Conservation (phyloP, 1,284 basidiomycete species). For the Flammula alnicola region DNA sequence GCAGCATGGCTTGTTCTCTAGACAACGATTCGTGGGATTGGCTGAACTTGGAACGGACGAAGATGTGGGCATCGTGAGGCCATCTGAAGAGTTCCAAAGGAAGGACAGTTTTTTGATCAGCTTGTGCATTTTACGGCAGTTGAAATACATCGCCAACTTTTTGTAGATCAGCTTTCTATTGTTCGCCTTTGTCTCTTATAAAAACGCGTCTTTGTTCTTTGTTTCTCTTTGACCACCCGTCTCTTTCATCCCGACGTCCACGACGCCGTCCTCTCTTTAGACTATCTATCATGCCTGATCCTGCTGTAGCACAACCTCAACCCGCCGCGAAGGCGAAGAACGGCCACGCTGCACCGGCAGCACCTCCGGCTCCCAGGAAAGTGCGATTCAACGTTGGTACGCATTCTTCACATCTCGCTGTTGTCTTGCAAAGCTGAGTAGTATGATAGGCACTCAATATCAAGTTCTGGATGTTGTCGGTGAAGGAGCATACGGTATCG, state of each 20-base stretch:
- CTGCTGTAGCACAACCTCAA: constrained; percentile 29
- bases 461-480: constrained; percentile 92
- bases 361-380: constrained; percentile 78
- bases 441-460: constrained; percentile 71
- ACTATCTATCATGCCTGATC: constrained; percentile 28
- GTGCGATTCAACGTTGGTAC: constrained; percentile 92
- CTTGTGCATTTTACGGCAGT: constrained; percentile 16
- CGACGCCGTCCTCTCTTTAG: neutral
- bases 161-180: constrained; percentile 26
- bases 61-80: constrained; percentile 12
- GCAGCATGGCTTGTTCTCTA: constrained; percentile 16
- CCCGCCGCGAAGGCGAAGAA: constrained; percentile 60
- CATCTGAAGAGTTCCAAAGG: constrained; percentile 24
- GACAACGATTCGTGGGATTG: constrained; percentile 22
- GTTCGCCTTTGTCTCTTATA: constrained; percentile 20
- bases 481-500: constrained; percentile 87
- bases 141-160: constrained; percentile 9
- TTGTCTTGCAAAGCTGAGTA: constrained; percentile 8
- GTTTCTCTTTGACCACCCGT: constrained; percentile 11
- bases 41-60: constrained; percentile 3
- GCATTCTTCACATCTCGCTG: constrained; percentile 33
- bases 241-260: constrained; percentile 19
- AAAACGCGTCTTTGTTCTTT: constrained; percentile 23
- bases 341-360: constrained; percentile 61
- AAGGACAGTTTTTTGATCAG: constrained; percentile 17